Evolutionary conservation across 2,329 filamentous ascomycete genomes (phyloP).

Genomic region (Colletotrichum simmondsii): DNA sequence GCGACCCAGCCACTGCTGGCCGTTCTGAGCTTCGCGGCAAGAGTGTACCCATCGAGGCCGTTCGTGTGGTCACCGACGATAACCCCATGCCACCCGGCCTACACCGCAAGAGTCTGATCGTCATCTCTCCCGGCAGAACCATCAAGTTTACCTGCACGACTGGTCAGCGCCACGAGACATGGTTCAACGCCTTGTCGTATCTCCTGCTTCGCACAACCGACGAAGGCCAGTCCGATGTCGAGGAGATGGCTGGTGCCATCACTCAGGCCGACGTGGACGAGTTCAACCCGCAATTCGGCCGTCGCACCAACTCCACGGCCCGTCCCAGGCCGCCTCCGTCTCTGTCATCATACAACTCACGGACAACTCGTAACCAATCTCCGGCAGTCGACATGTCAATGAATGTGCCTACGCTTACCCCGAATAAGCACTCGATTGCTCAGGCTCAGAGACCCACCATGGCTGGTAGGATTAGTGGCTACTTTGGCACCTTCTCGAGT

Average conservation of each 20-base stretch:
- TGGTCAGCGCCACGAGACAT: constrained; percentile 94
- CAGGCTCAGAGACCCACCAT: constrained; percentile 45
- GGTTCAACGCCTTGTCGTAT: constrained; percentile 97
- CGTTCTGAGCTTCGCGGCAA: constrained; percentile 81
- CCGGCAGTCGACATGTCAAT: constrained; percentile 63
- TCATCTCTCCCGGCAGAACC: constrained; percentile 87
- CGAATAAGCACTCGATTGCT: constrained; percentile 55
- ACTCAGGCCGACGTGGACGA: constrained; percentile 76
- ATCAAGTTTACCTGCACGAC: constrained; percentile 97
- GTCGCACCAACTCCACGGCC: constrained; percentile 41
- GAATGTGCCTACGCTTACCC: constrained; percentile 67
- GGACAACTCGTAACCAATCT: constrained; percentile 74
- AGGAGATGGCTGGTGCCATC: constrained; percentile 68
- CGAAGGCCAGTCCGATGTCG: constrained; percentile 70
- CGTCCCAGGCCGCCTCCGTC: constrained; percentile 70
- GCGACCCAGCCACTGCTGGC: constrained; percentile 84
- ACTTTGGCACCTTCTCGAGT: constrained; percentile 68
- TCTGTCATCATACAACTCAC: constrained; percentile 83
- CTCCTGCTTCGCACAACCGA: constrained; percentile 81
- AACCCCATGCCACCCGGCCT: constrained; percentile 95
- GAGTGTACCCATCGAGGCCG: constrained; percentile 93
- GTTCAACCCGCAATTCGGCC: constrained; percentile 77
- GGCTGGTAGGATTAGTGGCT: constrained; percentile 69
- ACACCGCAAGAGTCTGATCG: constrained; percentile 91
- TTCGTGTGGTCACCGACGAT: constrained; percentile 91